Conservation (phyloP, 768 basidiomycete genomes). For the Boletus huronensis region DNA sequence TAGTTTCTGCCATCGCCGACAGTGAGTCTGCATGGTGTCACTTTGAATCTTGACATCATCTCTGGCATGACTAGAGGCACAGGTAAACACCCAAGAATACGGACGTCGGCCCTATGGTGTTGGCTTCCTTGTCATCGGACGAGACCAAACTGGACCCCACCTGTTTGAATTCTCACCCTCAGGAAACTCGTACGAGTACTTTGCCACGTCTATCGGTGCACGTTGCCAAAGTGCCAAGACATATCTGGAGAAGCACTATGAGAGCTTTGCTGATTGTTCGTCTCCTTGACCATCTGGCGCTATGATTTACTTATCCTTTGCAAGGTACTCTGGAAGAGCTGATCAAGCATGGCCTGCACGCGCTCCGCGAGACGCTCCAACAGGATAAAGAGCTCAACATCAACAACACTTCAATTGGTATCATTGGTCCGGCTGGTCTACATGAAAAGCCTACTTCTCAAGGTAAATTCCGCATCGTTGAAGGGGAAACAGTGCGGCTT, state of each 20-base stretch:
- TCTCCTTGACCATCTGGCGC: background rate
- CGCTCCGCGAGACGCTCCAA: conserved; percentile 93
- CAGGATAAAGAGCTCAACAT: conserved; percentile 95
- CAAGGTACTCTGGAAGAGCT: conserved; percentile 83
- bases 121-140: conserved; percentile 95
- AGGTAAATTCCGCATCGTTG: conserved; percentile 81
- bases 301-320: background rate
- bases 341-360: conserved; percentile 90
- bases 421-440: conserved; percentile 71
- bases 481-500: conserved; percentile 70
- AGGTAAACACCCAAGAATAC: conserved; percentile 98
- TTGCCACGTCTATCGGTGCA: conserved; percentile 97
- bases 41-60: conserved; percentile 1
- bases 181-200: conserved; percentile 96
- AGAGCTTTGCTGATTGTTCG: conserved; percentile 82
- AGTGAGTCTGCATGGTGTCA: conserved; percentile 52
- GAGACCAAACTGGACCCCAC: conserved; percentile 95
- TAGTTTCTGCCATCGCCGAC: conserved; percentile 91
- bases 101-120: conserved; percentile 97
- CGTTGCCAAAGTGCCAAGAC: conserved; percentile 98
- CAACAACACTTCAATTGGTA: conserved; percentile 93
- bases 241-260: conserved; percentile 93
- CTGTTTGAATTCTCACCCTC: conserved; percentile 98
- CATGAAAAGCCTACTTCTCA: conserved; percentile 52
- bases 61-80: conserved; percentile 65